phyloP scores from a whole-genome alignment of 495 filamentous ascomycete species.

The Recurvomyces mirabilis region DNA sequence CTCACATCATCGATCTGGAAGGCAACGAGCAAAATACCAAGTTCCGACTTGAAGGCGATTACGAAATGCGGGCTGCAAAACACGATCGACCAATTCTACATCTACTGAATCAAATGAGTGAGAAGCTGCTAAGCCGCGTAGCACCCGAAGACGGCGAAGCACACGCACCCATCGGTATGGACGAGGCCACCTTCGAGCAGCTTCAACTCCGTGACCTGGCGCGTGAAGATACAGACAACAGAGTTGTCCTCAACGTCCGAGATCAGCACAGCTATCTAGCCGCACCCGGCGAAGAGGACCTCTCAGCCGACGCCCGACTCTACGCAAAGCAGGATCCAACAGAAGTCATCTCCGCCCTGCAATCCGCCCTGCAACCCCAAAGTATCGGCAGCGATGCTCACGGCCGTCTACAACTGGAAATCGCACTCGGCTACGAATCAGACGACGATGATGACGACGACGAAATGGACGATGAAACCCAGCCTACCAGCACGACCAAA shows the following conservation, averaged over 20 bases:
- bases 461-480: slow-evolving; percentile 22
- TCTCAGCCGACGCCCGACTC: slow-evolving; percentile 44
- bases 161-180: slow-evolving; percentile 50
- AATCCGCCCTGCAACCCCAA: slow-evolving; percentile 42
- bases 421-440: slow-evolving; percentile 43
- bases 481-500: background rate
- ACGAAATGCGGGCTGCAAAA: slow-evolving; percentile 67
- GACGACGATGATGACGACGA: slow-evolving; percentile 56
- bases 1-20: slow-evolving; percentile 80
- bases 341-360: slow-evolving; percentile 53
- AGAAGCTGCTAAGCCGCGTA: slow-evolving; percentile 82
- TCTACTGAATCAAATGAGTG: slow-evolving; percentile 73
- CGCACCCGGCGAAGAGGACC: slow-evolving; percentile 25
- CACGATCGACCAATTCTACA: slow-evolving; percentile 67
- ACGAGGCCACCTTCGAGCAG: slow-evolving; percentile 63
- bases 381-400: slow-evolving; percentile 36
- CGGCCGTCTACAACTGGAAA: slow-evolving; percentile 40
- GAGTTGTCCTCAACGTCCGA: slow-evolving; percentile 67
- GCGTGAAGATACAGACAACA: slow-evolving; percentile 56
- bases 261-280: slow-evolving; percentile 6
- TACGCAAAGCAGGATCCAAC: slow-evolving; percentile 57
- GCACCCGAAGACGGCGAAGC: slow-evolving; percentile 61
- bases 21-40: slow-evolving; percentile 86
- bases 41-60: slow-evolving; percentile 64
- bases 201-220: slow-evolving; percentile 74